phyloP scores from a whole-genome alignment of 2,329 filamentous ascomycete species.

The Chaetomium strumarium region DNA sequence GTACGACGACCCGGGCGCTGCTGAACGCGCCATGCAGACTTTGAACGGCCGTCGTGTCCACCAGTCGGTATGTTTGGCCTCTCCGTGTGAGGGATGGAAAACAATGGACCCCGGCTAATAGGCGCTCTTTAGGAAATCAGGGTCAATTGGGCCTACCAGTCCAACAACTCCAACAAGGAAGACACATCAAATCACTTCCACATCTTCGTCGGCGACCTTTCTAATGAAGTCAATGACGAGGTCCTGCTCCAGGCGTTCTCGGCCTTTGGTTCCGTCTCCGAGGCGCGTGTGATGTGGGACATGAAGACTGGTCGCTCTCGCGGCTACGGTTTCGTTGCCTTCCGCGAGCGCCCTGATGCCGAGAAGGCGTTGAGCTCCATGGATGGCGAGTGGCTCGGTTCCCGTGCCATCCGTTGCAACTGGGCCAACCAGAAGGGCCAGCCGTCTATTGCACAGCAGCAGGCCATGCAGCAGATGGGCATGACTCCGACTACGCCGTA shows the following conservation, averaged over 20 bases:
- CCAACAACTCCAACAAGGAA: slow-evolving; percentile 89
- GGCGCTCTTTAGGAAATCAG: slow-evolving; percentile 67
- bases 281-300: slow-evolving; percentile 99
- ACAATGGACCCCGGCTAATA: slow-evolving; percentile 1
- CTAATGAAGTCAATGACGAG: slow-evolving; percentile 98
- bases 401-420: slow-evolving; percentile 96
- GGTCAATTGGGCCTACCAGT: slow-evolving; percentile 99
- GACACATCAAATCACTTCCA: slow-evolving; percentile 98
- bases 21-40: slow-evolving; percentile 95
- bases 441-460: slow-evolving; percentile 95
- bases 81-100: neutral
- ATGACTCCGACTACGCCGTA: slow-evolving; percentile 97
- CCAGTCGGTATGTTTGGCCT: slow-evolving; percentile 64
- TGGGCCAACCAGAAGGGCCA: slow-evolving; percentile 99
- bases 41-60: slow-evolving; percentile 93
- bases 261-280: slow-evolving; percentile 90
- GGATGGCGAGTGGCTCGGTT: slow-evolving; percentile 99
- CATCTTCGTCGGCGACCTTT: slow-evolving; percentile 96
- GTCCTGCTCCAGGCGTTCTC: slow-evolving; percentile 90
- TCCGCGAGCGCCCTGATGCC: slow-evolving; percentile 86
- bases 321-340: slow-evolving; percentile 96
- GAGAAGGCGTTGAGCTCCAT: slow-evolving; percentile 96
- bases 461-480: slow-evolving; percentile 94
- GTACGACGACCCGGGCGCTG: slow-evolving; percentile 94
- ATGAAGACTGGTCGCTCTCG: slow-evolving; percentile 99